These are phyloP conservation scores for Penicillium sp. DNA, from an alignment of 2,329 filamentous ascomycete genomes.

Conservation along the genomic window DNA sequence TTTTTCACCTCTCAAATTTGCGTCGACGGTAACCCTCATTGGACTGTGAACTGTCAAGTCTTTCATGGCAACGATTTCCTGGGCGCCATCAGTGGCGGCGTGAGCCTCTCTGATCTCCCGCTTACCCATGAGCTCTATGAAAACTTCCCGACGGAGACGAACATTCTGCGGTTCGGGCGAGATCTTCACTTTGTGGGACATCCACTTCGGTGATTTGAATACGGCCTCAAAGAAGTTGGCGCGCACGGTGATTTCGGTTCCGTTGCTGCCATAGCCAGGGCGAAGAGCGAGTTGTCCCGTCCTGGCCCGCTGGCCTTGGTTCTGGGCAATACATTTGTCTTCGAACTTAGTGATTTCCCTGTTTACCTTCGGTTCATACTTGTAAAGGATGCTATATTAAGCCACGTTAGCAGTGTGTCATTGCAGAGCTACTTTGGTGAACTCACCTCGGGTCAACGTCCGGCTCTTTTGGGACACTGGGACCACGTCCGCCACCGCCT, in stretches of 20 bases:
- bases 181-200: constrained; percentile 10
- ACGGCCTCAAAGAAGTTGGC: constrained; percentile 18
- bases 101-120: background rate
- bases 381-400: constrained; percentile 6
- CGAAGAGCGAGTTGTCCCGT: constrained; percentile 2
- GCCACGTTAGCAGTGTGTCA: constrained; percentile 1
- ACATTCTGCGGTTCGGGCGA: constrained; percentile 1
- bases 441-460: constrained; percentile 1
- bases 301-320: background rate
- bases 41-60: background rate
- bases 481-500: background rate
- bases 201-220: constrained; percentile 1
- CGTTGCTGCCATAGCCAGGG: constrained; percentile 16
- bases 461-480: background rate
- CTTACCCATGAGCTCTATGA: constrained; percentile 1
- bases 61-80: constrained; percentile 10
- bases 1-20: background rate
- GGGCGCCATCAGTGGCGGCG: constrained; percentile 13
- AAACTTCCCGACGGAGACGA: constrained; percentile 6
- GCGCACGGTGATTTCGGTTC: constrained; percentile 6
- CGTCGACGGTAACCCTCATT: background rate
- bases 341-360: background rate
- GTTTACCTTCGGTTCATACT: background rate
- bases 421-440: background rate
- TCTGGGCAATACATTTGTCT: constrained; percentile 1